Evolutionary conservation across 805 yeast species (phyloP), one percentile per base, ranked within the genome.

Genomic region (Candida coquimbonensis): DNA sequence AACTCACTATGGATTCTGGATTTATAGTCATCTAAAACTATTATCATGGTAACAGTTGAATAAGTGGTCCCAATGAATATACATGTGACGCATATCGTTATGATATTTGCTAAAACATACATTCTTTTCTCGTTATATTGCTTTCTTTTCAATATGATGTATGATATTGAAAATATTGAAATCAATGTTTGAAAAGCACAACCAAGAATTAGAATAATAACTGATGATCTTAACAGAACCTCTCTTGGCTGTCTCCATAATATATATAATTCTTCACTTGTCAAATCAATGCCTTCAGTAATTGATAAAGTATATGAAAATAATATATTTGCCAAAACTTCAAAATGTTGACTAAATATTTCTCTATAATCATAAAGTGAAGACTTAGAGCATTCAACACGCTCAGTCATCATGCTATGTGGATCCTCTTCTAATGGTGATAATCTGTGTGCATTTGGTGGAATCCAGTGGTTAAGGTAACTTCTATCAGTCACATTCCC

Each of bases 1-100:
- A 79, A 59, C 21, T 67, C 69, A 17, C 40, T 13, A 16, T 36
- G 16, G 2, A 53, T 51, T 48, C 49, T 55, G 1, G 21, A 14
- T 33, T 33, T 8, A 29, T 43, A 5, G 36, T 38, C 13, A 68
- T 61, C 21, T 61, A 68, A 2, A 12, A 29, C 47, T 14, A 55
- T 40, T 0, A 72, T 62, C 36, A 70, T 57, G 1, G 64, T 41
- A 1, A 63, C 49, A 7, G 64, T 53, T 0, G 72, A 67, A 9
- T 64, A 57, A 0, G 56, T 26, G n/a, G 66, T 48, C 9, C 72
- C 48, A 0, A 67, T 16, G 8, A 62, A 62, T 2, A 71, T 57
- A 0, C 68, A 53, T 11, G 70, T 49, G 0, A 79, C 57, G 2
- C 72, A 19, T 2, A 60, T 42, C 0, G 75, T 72, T 42, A 70